These are phyloP conservation scores for Alternaria atra DNA, from an alignment of 2,329 filamentous ascomycete genomes.

Conservation along the genomic window DNA sequence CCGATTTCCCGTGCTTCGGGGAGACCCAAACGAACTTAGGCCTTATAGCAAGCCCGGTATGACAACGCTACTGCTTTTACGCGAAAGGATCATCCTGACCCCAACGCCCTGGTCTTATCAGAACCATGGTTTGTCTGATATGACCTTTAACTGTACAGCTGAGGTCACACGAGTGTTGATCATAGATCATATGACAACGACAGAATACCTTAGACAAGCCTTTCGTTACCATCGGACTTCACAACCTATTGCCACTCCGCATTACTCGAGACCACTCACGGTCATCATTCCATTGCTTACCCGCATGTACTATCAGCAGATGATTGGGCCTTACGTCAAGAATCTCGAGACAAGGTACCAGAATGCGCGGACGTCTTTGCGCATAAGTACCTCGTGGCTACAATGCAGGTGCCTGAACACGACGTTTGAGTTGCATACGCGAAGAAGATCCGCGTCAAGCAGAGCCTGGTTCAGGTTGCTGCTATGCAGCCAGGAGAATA, in stretches of 20 bases:
- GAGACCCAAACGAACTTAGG: not conserved
- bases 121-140: not conserved
- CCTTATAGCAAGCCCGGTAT: conserved; percentile 5
- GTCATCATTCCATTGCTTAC: conserved; percentile 1
- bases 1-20: not conserved
- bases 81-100: not conserved
- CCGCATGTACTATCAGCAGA: not conserved
- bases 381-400: not conserved
- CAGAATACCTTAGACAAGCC: not conserved
- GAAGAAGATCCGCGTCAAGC: not conserved
- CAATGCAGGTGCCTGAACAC: not conserved
- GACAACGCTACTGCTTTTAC: not conserved
- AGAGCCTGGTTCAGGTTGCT: not conserved
- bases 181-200: conserved; percentile 1
- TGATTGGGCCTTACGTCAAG: not conserved
- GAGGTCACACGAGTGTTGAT: not conserved
- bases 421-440: not conserved
- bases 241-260: conserved; percentile 4
- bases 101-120: not conserved
- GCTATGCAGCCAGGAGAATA: not conserved
- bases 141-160: not conserved
- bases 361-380: not conserved
- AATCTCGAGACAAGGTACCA: not conserved
- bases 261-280: not conserved
- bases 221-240: conserved; percentile 8